Conservation (phyloP, 495 filamentous ascomycete species). For the Penicillium psychrofluorescens region DNA sequence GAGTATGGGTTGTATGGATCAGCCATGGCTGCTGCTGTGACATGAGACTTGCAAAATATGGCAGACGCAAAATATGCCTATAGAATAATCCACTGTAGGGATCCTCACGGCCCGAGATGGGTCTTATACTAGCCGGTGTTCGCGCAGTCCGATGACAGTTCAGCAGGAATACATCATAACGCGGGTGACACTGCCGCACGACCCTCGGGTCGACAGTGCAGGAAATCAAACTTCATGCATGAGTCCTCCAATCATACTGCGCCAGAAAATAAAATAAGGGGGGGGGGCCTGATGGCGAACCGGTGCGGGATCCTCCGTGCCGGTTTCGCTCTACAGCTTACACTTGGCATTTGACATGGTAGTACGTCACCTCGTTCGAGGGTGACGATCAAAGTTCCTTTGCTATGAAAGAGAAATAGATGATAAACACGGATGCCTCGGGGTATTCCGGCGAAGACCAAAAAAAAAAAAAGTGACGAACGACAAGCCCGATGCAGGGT, state of each 20-base stretch:
- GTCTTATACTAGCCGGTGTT: no score
- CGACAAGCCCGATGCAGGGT: constrained; percentile 7
- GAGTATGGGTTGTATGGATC: constrained; percentile 42
- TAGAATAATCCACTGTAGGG: no score
- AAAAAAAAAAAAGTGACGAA: constrained; percentile 4
- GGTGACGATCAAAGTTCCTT: not conserved
- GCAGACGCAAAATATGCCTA: no score
- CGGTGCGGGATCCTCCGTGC: not conserved
- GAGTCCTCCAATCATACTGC: constrained; percentile 8
- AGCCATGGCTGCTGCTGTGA: constrained; percentile 26
- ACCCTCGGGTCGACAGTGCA: constrained; percentile 3
- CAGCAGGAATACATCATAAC: constrained; percentile 9
- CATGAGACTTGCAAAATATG: no score
- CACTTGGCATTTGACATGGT: constrained; percentile 8
- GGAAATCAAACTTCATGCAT: constrained; percentile 8
- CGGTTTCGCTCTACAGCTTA: not conserved
- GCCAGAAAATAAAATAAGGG: not conserved
- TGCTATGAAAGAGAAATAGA: constrained; percentile 1
- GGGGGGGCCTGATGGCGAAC: not conserved
- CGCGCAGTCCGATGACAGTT: not conserved
- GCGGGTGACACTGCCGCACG: constrained; percentile 24
- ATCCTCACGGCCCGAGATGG: no score
- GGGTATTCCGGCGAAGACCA: constrained; percentile 19
- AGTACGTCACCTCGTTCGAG: constrained; percentile 11
- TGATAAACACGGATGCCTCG: constrained; percentile 14